phyloP scores from a whole-genome alignment of 2,329 filamentous ascomycete species.

The Mycocentrospora acerina region DNA sequence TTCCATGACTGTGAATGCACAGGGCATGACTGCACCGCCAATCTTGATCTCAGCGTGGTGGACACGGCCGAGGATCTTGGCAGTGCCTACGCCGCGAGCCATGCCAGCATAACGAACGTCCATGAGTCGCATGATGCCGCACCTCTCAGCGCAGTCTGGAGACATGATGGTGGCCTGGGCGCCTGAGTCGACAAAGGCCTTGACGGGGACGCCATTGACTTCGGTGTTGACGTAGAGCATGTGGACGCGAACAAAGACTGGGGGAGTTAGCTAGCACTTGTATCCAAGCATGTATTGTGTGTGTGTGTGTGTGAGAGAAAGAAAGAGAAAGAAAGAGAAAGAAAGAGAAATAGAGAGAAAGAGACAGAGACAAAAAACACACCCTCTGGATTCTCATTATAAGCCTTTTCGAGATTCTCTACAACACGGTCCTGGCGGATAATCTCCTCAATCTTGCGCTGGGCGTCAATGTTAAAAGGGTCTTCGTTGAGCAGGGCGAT shows the following conservation, averaged over 20 bases:
- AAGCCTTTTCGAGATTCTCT: conserved; percentile 93
- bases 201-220: conserved; percentile 89
- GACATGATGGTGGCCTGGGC: conserved; percentile 99
- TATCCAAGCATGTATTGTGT: too few relatives aligned
- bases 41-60: conserved; percentile 96
- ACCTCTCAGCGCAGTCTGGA: conserved; percentile 83
- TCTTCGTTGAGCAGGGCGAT: conserved; percentile 88
- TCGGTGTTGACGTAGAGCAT: conserved; percentile 96
- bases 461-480: conserved; percentile 89
- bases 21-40: conserved; percentile 81
- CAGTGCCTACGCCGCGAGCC: conserved; percentile 90
- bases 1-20: conserved; percentile 99
- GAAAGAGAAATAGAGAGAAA: conserved; percentile 1
- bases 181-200: conserved; percentile 95
- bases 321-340: neutral
- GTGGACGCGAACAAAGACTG: conserved; percentile 90
- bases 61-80: conserved; percentile 89
- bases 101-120: conserved; percentile 91
- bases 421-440: conserved; percentile 93
- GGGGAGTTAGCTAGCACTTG: conserved; percentile 18
- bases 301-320: neutral
- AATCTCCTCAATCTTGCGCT: conserved; percentile 92
- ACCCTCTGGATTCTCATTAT: conserved; percentile 98
- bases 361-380: conserved; percentile 33
- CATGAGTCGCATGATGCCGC: conserved; percentile 94